Percentiles rank a stretch among this genome's conserved stretches.
Evolutionary conservation across 2,329 filamentous ascomycete species (phyloP).

Genomic region (Aspergillus sp.): DNA sequence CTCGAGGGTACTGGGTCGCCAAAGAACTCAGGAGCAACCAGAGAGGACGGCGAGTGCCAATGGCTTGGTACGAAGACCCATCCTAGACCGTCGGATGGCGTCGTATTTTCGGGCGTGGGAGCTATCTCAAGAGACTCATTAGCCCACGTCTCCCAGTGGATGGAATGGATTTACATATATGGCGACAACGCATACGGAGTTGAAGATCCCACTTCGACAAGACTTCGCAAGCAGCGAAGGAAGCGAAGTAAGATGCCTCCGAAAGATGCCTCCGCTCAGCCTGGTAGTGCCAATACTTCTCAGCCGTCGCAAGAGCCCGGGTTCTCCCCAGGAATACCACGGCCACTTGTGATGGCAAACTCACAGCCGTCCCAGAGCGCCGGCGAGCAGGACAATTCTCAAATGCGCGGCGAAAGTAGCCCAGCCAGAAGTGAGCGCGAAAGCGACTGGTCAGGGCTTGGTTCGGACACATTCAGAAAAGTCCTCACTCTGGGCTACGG

Average conservation of each 20-base stretch:
- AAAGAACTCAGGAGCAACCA: constrained; percentile 7
- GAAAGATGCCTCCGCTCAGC: constrained; percentile 6
- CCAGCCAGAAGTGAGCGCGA: constrained; percentile 12
- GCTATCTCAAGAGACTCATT: constrained; percentile 62
- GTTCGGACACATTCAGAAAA: constrained; percentile 39
- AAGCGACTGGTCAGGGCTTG: constrained; percentile 23
- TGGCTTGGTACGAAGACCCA: constrained; percentile 69
- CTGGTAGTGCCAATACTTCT: constrained; percentile 1
- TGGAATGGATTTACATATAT: constrained; percentile 77
- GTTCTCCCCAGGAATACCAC: constrained; percentile 35
- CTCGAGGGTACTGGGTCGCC: constrained; percentile 12
- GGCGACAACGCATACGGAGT: constrained; percentile 80
- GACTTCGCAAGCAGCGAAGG: constrained; percentile 36
- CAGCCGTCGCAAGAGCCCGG: constrained; percentile 14
- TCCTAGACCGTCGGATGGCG: constrained; percentile 65
- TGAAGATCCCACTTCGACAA: constrained; percentile 63
- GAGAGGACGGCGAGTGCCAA: constrained; percentile 24
- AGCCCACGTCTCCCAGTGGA: constrained; percentile 69
- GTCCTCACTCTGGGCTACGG: constrained; percentile 43
- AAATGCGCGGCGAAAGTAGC: constrained; percentile 9
- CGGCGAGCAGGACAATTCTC: constrained; percentile 6
- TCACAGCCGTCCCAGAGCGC: constrained; percentile 10
- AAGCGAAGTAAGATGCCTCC: constrained; percentile 13
- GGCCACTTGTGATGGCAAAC: constrained; percentile 29
- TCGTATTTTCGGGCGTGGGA: constrained; percentile 75